phyloP scores from a whole-genome alignment of 768 basidiomycete species.

The Xerocomellus intermedius region DNA sequence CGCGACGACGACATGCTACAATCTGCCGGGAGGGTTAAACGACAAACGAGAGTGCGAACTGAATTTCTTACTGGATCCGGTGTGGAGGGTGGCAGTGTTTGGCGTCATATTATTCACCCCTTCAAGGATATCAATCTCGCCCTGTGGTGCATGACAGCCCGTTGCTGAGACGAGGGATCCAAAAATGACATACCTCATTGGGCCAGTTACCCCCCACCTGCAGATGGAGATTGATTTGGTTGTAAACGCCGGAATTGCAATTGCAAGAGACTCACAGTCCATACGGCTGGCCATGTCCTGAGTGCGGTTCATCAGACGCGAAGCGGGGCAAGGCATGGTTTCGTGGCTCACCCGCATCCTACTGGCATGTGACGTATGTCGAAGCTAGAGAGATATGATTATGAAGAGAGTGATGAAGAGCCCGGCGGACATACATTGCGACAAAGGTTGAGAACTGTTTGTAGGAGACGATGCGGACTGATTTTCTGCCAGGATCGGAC shows the following conservation, averaged over 20 bases:
- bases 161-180: not conserved
- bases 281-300: conserved; percentile 29
- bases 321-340: not conserved
- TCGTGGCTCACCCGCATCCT: conserved; percentile 28
- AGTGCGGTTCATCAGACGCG: not conserved
- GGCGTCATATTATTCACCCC: conserved; percentile 40
- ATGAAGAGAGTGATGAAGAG: not conserved
- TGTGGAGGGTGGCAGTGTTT: conserved; percentile 36
- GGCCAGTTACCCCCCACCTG: conserved; percentile 23
- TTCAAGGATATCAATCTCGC: conserved; percentile 51
- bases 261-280: conserved; percentile 13
- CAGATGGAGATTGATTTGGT: not conserved
- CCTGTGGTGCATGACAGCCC: conserved; percentile 8
- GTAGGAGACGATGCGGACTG: conserved; percentile 29
- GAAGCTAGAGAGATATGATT: conserved; percentile 14
- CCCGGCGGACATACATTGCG: conserved; percentile 14
- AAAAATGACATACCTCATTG: not conserved
- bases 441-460: conserved; percentile 18
- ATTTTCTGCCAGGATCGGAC: conserved; percentile 27
- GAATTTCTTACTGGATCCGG: conserved; percentile 21
- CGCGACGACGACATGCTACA: conserved; percentile 20
- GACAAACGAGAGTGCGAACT: not conserved
- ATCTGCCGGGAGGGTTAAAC: conserved; percentile 10
- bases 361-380: conserved; percentile 33
- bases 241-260: not conserved